Conservation (phyloP, 495 filamentous ascomycete genomes). For the Barbatosphaeria neglecta region DNA sequence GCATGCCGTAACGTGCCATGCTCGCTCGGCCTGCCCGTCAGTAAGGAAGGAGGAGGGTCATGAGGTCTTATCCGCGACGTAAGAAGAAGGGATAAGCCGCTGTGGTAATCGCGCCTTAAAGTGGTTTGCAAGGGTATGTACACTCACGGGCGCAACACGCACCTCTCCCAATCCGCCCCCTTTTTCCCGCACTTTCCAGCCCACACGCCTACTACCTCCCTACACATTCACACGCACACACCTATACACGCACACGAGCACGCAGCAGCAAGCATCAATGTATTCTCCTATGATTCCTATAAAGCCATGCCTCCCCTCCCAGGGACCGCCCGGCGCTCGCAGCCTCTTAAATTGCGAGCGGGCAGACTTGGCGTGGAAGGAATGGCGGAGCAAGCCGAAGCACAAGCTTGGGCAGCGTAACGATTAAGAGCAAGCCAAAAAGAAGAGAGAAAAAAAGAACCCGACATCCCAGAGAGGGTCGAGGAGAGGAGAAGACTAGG, state of each 20-base stretch:
- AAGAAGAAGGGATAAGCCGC: neutral
- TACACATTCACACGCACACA: neutral
- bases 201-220: neutral
- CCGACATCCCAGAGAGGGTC: neutral
- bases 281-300: neutral
- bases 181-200: neutral
- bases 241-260: neutral
- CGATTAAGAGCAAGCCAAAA: neutral
- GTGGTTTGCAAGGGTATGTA: neutral
- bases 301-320: neutral
- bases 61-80: neutral
- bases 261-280: neutral
- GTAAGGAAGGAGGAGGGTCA: neutral
- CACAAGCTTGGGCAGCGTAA: neutral
- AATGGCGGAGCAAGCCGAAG: neutral
- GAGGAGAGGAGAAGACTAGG: neutral
- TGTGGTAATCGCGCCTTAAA: neutral
- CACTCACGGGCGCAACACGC: neutral
- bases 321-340: neutral
- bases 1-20: conserved; percentile 1
- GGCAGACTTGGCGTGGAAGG: neutral
- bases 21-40: neutral
- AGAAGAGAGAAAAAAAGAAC: neutral
- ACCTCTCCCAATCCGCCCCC: neutral
- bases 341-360: neutral